phyloP scores from a whole-genome alignment of 2,329 filamentous ascomycete species.

The Fusarium keratoplasticum region DNA sequence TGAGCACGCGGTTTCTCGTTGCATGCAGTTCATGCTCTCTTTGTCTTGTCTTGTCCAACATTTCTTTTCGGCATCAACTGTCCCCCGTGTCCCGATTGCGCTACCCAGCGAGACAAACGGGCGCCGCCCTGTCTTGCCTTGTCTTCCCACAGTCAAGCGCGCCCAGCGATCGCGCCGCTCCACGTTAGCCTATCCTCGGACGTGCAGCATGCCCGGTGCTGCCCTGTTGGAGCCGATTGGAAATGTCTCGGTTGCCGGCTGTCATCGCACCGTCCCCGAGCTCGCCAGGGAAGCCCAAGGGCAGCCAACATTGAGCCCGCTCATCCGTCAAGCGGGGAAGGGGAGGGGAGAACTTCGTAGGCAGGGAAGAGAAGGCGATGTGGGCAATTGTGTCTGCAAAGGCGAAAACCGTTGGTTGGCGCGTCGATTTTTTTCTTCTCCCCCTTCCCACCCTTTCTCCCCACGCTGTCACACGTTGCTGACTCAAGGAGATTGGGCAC shows the following conservation, averaged over 20 bases:
- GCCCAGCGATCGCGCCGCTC: constrained; percentile 13
- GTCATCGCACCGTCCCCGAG: constrained; percentile 19
- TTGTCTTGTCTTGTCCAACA: constrained; percentile 26
- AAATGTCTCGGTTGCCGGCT: constrained; percentile 32
- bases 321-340: constrained; percentile 31
- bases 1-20: constrained; percentile 22
- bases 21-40: background rate
- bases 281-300: constrained; percentile 7
- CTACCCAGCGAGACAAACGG: constrained; percentile 19
- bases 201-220: background rate
- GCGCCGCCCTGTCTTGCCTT: background rate
- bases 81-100: constrained; percentile 21
- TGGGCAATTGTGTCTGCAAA: constrained; percentile 10
- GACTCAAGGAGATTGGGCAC: constrained; percentile 10
- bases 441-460: background rate
- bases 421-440: background rate
- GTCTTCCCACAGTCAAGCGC: constrained; percentile 5
- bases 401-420: constrained; percentile 1
- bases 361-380: constrained; percentile 8
- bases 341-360: constrained; percentile 15
- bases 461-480: background rate
- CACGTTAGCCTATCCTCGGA: constrained; percentile 8
- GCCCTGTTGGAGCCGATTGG: background rate
- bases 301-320: constrained; percentile 14
- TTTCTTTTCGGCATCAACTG: constrained; percentile 29